Base-by-base conservation (phyloP, 2,329 filamentous ascomycete species). In the Calonectria honghensis region DNA sequence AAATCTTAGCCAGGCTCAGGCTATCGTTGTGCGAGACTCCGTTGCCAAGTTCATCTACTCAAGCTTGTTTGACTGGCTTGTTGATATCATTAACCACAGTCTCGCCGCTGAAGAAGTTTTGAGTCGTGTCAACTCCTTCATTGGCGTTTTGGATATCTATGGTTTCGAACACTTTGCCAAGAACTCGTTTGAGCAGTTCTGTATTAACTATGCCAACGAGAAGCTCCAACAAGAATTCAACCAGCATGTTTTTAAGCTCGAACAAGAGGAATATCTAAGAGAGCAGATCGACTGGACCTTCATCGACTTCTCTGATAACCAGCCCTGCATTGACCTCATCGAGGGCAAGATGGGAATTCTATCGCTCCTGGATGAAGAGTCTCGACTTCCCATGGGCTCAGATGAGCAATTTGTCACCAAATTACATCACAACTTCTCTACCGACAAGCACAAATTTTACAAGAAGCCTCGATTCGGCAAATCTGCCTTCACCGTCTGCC, bases 171-270 rank as follows among this genome's bases (percentile, higher is more conserved):
- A 98, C 86, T 99, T 99, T 83, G 96, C 97, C 76, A 98, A 98
- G 89, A 99, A 99, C 88, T 99, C 97, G 0, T 99, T 99, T 82
- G 97, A 99, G 85, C 97, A 99, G 85, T 99, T 99, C 86, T 99
- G 97, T 87, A 99, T 99, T 91, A 99, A 99, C 87, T 99, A 99
- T 83, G 97, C 97, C 86, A 99, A 99, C 86, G 97, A 99, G 87
- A 99, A 99, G 87, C 89, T 99, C 70, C 97, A 99, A 84, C 97
- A 99, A 85, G 96, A 98, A 85, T 99, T 99, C 89, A 99, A 99
- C 86, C 95, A 97, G 84, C 97, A 99, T 83, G 97, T 99, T 45
- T 99, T 99, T 91, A 98, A 98, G 86, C 91, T 99, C 29, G 97
- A 99, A 85, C 97, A 99, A 85, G 97, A 99, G 84, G 97, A 99